phyloP scores from a whole-genome alignment of 2,329 filamentous ascomycete genomes.

The Phialophora chinensis region DNA sequence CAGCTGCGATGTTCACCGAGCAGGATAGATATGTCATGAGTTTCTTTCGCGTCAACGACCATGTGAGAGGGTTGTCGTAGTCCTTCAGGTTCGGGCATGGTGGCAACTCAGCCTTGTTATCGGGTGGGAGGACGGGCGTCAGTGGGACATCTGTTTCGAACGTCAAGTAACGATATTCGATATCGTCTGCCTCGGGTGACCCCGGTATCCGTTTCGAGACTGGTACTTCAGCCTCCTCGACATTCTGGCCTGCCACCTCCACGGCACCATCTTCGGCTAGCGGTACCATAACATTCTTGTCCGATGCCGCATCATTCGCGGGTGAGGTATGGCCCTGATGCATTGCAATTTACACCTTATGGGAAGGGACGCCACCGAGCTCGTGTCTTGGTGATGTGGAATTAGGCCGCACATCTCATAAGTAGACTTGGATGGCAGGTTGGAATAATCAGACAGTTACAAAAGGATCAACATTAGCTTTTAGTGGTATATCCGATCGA shows the following conservation, averaged over 20 bases:
- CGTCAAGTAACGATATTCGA: conserved; percentile 37
- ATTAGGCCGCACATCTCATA: background rate
- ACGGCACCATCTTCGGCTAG: conserved; percentile 15
- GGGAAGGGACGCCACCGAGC: background rate
- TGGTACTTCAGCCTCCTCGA: conserved; percentile 19
- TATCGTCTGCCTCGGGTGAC: conserved; percentile 18
- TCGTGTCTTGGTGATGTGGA: background rate
- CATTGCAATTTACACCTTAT: conserved; percentile 15
- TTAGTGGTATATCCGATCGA: conserved; percentile 1
- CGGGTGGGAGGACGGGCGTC: conserved; percentile 29
- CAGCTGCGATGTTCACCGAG: conserved; percentile 75
- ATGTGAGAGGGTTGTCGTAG: conserved; percentile 74
- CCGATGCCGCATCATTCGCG: conserved; percentile 11
- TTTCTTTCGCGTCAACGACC: conserved; percentile 74
- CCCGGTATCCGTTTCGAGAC: background rate
- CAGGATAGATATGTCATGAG: conserved; percentile 76
- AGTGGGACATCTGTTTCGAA: conserved; percentile 36
- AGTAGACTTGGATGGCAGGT: background rate
- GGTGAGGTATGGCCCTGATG: conserved; percentile 13
- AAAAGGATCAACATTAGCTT: conserved; percentile 11
- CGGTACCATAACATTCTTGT: conserved; percentile 10
- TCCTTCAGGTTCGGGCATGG: conserved; percentile 65
- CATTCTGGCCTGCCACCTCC: conserved; percentile 14
- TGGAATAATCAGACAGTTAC: background rate
- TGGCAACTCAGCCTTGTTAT: conserved; percentile 24